Percentiles rank a stretch among this genome's conserved stretches.
phyloP scores from a whole-genome alignment of 768 basidiomycete genomes.

The Albatrellus ellisii region DNA sequence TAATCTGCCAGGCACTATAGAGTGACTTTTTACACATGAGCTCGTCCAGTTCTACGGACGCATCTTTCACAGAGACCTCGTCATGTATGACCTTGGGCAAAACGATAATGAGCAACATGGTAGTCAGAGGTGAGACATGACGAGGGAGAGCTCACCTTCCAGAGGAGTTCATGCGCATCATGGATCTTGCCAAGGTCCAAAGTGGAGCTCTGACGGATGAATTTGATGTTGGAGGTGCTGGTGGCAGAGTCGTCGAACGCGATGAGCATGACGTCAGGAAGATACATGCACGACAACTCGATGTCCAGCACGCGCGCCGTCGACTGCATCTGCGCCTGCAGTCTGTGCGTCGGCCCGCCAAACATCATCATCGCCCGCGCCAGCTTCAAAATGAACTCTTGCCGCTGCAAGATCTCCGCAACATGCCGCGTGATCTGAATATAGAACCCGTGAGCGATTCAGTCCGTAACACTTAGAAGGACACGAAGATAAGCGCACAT shows the following conservation, averaged over 20 bases:
- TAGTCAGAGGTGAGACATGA: no score
- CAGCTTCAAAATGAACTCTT: conserved; percentile 78
- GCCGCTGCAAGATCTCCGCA: conserved; percentile 67
- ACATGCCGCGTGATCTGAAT: conserved; percentile 70
- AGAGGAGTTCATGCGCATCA: conserved; percentile 59
- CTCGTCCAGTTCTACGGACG: conserved; percentile 51
- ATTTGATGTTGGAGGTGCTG: conserved; percentile 70
- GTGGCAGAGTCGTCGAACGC: conserved; percentile 74
- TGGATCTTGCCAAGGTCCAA: conserved; percentile 70
- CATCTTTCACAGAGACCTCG: conserved; percentile 59
- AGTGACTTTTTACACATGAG: conserved; percentile 57
- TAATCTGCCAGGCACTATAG: conserved; percentile 46
- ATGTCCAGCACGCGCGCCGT: conserved; percentile 73
- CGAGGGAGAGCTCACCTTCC: conserved; percentile 34
- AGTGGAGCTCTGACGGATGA: conserved; percentile 58
- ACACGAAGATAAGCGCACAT: conserved; percentile 31
- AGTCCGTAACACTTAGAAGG: background rate
- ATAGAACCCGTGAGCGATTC: background rate
- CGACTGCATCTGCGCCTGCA: conserved; percentile 70
- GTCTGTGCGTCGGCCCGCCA: conserved; percentile 70
- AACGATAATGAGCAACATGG: background rate
- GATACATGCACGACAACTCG: conserved; percentile 58
- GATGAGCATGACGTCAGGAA: conserved; percentile 66
- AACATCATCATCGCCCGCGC: conserved; percentile 85
- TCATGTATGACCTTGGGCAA: conserved; percentile 69